Base-by-base conservation (phyloP, 129 eudicot species). In the Helianthus tuberosus region DNA sequence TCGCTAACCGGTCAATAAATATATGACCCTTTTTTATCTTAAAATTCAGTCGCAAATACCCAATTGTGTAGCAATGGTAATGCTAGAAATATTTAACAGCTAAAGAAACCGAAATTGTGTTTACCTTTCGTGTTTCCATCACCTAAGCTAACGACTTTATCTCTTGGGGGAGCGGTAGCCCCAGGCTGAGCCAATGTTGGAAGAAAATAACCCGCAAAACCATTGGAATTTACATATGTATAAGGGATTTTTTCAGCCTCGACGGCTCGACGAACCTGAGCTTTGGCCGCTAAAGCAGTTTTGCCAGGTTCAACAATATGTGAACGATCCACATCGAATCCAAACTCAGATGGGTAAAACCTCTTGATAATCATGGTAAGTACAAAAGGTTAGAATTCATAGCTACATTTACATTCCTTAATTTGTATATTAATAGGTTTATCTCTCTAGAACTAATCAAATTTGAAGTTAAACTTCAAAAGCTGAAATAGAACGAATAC, bases 61-160 rank as follows among this genome's bases (percentile, higher is more conserved):
- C 36, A 32, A 32, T 32, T 32, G 36, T 32, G 36, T 32, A 32
- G 36, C 36, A 32, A 32, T 32, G 36, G 32, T 20, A 20, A 55
- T 17, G 62, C 55, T 55, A 1, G 32, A 17, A 17, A 17, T 50
- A 50, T 5, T 55, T 8, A 7, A 52, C 14, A 43, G 5, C 35
- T 23, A 64, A 75, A 43, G 36, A n/a, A 29, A 53, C 12, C 38
- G 23, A 11, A 39, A 14, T 32, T 48, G 10, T 49, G 29, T 44
- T 77, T 61, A 84, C 88, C 88, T 84, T 77, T 84, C 1, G 71
- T 38, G 36, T 81, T 84, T 48, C 85, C 85, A 32, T 84, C 83
- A 2, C 85, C 88, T 52, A 77, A 38, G 73, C 81, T 80, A 44
- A 77, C 71, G 4, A 84, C 85, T 58, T 77, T 84, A 15, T 84